Conservation (phyloP, 768 basidiomycete genomes). For the Podaxis sp. region DNA sequence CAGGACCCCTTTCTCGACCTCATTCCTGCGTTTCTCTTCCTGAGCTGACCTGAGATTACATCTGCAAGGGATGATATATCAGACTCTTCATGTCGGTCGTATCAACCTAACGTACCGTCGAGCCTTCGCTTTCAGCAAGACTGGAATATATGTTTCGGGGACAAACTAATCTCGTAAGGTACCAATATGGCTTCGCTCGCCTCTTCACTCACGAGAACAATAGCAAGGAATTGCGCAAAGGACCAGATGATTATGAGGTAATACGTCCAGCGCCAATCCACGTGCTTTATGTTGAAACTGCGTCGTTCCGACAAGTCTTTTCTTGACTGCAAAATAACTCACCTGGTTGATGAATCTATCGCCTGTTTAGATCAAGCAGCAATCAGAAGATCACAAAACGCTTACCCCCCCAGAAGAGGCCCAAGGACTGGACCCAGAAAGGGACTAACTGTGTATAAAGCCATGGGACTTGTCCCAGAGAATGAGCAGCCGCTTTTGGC, state of each 20-base stretch:
- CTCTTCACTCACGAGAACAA: conserved; percentile 42
- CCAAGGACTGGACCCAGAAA: conserved; percentile 51
- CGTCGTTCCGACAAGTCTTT: background rate
- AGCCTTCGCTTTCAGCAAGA: conserved; percentile 60
- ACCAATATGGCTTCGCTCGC: background rate
- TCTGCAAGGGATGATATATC: background rate
- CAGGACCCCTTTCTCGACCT: conserved; percentile 31
- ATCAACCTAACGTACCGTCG: conserved; percentile 29
- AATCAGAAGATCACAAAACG: background rate
- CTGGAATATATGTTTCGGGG: conserved; percentile 68
- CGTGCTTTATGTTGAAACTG: conserved; percentile 31
- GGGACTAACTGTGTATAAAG: conserved; percentile 49
- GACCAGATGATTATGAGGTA: conserved; percentile 69
- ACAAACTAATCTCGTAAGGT: conserved; percentile 40
- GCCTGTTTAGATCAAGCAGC: background rate
- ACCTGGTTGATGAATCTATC: conserved; percentile 67
- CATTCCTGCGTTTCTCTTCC: conserved; percentile 49
- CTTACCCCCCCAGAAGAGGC: conserved; percentile 57
- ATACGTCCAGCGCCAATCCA: conserved; percentile 77
- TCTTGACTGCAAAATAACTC: conserved; percentile 7
- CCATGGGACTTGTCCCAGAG: conserved; percentile 37
- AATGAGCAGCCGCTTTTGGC: background rate
- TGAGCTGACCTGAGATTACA: background rate
- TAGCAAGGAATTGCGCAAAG: conserved; percentile 42
- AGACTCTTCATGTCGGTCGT: conserved; percentile 31